Conservation (phyloP, 108 stramenopile species). For the Schizochytrium sp. region DNA sequence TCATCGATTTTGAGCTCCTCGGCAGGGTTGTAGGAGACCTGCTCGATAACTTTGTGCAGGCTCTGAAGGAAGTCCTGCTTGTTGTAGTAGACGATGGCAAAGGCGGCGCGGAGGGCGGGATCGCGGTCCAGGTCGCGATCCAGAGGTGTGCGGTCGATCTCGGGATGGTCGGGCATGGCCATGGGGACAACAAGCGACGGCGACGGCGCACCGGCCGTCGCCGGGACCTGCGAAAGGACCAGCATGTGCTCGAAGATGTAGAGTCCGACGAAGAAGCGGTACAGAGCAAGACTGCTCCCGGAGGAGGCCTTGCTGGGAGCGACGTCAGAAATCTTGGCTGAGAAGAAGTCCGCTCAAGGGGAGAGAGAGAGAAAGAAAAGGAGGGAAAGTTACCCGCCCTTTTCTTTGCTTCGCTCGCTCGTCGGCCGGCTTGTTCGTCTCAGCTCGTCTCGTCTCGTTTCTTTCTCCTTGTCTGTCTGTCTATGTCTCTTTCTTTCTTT, state of each 20-base stretch:
- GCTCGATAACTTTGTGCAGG: not conserved
- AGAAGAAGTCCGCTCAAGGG: no score
- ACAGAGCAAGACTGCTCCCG: not conserved
- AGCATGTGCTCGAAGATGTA: constrained; percentile 8
- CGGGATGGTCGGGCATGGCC: not conserved
- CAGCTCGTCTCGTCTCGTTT: no score
- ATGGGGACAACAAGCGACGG: not conserved
- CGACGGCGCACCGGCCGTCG: not conserved
- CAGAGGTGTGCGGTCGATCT: not conserved
- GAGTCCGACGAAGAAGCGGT: not conserved
- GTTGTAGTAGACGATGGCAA: not conserved
- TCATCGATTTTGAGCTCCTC: not conserved
- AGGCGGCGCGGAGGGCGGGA: not conserved
- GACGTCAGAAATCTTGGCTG: not conserved
- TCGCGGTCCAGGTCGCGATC: not conserved
- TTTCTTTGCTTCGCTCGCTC: no score
- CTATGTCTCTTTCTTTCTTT: no score
- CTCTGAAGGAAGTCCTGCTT: not conserved
- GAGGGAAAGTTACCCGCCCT: no score
- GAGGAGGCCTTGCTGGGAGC: not conserved
- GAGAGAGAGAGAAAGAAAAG: no score
- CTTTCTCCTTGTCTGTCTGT: no score
- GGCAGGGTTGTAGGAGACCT: not conserved
- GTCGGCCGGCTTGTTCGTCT: no score
- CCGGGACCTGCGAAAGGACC: not conserved